Evolutionary conservation across 2,329 filamentous ascomycete genomes (phyloP), one percentile per base, ranked within the genome.

Genomic region (Leptographium lundbergii): DNA sequence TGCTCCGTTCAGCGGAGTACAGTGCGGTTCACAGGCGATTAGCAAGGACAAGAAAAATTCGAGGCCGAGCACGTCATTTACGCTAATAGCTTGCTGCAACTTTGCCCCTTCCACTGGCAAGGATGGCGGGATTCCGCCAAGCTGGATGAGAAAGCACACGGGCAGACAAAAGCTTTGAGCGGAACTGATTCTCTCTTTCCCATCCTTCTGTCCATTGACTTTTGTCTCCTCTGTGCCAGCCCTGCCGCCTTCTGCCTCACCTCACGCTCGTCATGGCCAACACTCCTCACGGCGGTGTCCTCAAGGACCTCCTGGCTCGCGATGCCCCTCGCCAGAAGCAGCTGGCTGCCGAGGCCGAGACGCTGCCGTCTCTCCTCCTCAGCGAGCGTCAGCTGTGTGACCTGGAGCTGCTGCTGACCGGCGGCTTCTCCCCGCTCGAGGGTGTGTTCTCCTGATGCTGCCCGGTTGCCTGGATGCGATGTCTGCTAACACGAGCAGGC

Each of bases 301-400:
- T 99, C 70, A 97, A 97, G 87, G 94, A 99, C 81, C 84, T 99
- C 72, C 82, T 97, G 67, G 91, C 91, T 65, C 88, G 94, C 76
- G 94, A 99, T 82, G 82, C 86, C 64, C 88, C 89, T 66, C 85
- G 88, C 70, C 87, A 94, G 66, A 80, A 80, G 64, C 79, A 96
- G 77, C 87, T 99, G 63, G 77, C 79, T 59, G 82, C 81, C 54
- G 94, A 99, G 77, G 88, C 92, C 50, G 91, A 96, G 79, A 86
- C 71, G 36, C 85, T 97, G 53, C 89, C 91, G 45, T 88, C 92
- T 45, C 80, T 99, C 66, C 77, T 87, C 61, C 85, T 99, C 66
- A 88, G 83, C 57, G 94, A 99, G 81, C 86, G 94, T 69, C 94
- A 99, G 76, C 85, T 99, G 56, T 99, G 94, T 76, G 94, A 99